Evolutionary conservation across 2,329 filamentous ascomycete species (phyloP).

Genomic region (Trichoderma koningiopsis): DNA sequence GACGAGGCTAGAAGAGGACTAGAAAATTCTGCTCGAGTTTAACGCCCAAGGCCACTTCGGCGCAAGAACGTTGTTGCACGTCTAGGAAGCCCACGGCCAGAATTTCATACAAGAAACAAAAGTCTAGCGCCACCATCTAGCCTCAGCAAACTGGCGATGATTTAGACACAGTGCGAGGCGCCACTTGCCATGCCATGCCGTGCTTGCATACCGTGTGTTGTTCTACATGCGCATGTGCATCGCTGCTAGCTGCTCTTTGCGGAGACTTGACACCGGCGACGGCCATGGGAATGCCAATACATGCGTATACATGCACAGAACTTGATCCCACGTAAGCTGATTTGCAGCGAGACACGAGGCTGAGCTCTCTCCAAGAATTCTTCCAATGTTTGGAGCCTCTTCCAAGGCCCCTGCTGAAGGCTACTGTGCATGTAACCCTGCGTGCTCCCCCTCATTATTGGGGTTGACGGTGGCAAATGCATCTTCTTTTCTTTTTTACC

Average conservation of each 20-base stretch:
- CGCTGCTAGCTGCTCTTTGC: background rate
- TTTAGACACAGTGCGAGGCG: conserved; percentile 15
- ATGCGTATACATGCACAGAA: background rate
- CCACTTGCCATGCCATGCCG: background rate
- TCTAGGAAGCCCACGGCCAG: background rate
- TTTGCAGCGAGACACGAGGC: conserved; percentile 24
- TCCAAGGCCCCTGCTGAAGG: conserved; percentile 11
- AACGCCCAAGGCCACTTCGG: background rate
- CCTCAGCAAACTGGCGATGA: background rate
- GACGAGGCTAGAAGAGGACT: conserved; percentile 16
- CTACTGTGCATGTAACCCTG: background rate
- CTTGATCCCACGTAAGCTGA: conserved; percentile 23
- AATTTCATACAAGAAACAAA: background rate
- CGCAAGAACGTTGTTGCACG: background rate
- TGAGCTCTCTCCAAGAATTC: conserved; percentile 1
- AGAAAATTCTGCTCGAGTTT: conserved; percentile 15
- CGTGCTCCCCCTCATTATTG: conserved; percentile 1
- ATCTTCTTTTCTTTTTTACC: background rate
- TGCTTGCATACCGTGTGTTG: background rate
- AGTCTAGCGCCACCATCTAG: conserved; percentile 17
- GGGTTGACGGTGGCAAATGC: conserved; percentile 18
- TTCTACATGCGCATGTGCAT: background rate
- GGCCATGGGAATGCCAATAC: background rate
- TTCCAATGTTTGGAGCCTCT: background rate
- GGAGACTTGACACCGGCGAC: background rate